Evolutionary conservation across 225 moss, liverwort and hornwort genomes (phyloP).

Genomic region (Ulota crispa): DNA sequence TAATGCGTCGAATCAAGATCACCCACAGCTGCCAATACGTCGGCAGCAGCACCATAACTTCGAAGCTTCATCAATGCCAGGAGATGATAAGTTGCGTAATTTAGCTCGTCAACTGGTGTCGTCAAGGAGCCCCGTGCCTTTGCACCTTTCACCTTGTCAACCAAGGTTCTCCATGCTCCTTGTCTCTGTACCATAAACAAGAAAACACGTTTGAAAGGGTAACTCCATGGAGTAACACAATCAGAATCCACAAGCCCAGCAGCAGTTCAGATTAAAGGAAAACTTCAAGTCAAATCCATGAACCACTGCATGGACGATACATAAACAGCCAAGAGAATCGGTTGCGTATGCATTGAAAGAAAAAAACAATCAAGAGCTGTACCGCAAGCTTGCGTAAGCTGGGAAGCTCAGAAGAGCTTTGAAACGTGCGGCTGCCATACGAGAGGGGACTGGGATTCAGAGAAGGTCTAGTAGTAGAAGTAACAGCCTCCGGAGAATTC

Average conservation of each 20-base stretch:
- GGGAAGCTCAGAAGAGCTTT: conserved; percentile 39
- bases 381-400: conserved; percentile 68
- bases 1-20: conserved; percentile 70
- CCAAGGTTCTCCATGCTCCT: conserved; percentile 85
- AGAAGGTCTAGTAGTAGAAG: conserved; percentile 40
- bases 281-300: not conserved
- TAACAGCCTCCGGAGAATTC: conserved; percentile 56
- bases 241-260: not conserved
- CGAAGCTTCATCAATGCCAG: conserved; percentile 93
- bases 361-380: conserved; percentile 1
- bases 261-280: not conserved
- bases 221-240: not conserved
- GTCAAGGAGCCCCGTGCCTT: conserved; percentile 58
- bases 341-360: not conserved
- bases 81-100: conserved; percentile 71
- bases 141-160: conserved; percentile 78
- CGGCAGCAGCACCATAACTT: conserved; percentile 81
- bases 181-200: conserved; percentile 63
- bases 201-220: not conserved
- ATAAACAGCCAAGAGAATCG: not conserved
- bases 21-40: conserved; percentile 73
- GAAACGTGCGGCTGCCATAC: conserved; percentile 32
- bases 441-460: conserved; percentile 45
- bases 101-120: conserved; percentile 74
- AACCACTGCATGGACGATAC: not conserved